Evolutionary conservation across 23 red algal species (phyloP).

Genomic region (Rhodosorus marinus): DNA sequence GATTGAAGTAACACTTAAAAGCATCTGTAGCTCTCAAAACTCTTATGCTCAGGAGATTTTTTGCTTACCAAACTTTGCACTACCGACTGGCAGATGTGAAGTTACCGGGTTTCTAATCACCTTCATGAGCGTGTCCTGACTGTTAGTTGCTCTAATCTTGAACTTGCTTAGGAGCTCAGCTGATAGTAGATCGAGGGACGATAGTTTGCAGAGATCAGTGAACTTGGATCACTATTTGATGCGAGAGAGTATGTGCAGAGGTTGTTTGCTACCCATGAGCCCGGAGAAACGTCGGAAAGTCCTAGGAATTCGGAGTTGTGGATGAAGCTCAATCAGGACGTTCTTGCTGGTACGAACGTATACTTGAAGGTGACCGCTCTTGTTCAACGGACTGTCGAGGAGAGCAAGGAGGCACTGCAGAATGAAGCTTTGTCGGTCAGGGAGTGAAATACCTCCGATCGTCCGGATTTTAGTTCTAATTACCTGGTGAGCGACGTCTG

Average conservation of each 20-base stretch:
- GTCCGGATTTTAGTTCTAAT: neutral
- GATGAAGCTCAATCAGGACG: constrained; percentile 81
- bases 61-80: constrained; percentile 44
- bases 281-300: constrained; percentile 74
- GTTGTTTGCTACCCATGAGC: no score
- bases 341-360: constrained; percentile 72
- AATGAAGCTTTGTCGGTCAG: neutral
- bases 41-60: no score
- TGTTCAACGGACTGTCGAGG: constrained; percentile 89
- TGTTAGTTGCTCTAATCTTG: constrained; percentile 47
- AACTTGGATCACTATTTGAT: no score
- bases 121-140: constrained; percentile 44
- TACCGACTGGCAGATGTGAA: constrained; percentile 65
- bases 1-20: neutral
- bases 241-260: no score
- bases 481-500: constrained; percentile 93
- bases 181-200: no score
- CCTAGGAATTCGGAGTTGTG: constrained; percentile 69
- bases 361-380: constrained; percentile 65
- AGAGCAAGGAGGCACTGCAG: constrained; percentile 85
- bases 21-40: neutral
- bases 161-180: constrained; percentile 81
- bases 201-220: no score
- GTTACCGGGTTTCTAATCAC: constrained; percentile 78
- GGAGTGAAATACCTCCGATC: neutral